Base-by-base conservation (phyloP, 768 basidiomycete species). In the Grammothele lineata region DNA sequence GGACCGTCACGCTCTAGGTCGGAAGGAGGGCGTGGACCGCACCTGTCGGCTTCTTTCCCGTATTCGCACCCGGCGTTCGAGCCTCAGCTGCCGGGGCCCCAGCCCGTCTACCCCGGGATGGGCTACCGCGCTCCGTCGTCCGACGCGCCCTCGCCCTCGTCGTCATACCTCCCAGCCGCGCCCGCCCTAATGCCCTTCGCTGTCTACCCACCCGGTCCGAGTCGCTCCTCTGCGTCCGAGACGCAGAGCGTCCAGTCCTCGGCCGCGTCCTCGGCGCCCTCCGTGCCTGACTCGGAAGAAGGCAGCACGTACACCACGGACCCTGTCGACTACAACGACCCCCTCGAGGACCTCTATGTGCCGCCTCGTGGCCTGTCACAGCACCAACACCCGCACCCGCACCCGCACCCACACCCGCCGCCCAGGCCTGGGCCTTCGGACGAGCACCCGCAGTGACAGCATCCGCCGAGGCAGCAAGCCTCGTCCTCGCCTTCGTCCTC, bases 201-300 rank as follows among this genome's bases (percentile, higher is more conserved):
- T 38, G 21, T 22, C 41, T 11, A 24, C n/a, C 15, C 15, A 18
- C 17, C 42, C 30, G 42, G 42, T 18, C 42, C 46, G 45, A 52
- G 46, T 43, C 46, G 43, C 17, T n/a, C 15, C 6, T 36, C 35
- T 14, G 18, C 35, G 15, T 36, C 35, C 12, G 46, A 41, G 5
- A 47, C 51, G 9, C 46, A 47, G 37, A 47, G 51, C 46, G 51
- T 52, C 18, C 51, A 47, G 25, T 52, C 48, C 9, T 50, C 51
- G n/a, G 38, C 47, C 24, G 40, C 51, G 25, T 47, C 51, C 8
- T 48, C 49, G n/a, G 49, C 49, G 33, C 43, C 49, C 23, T 50
- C 50, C 17, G 50, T 51, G 27, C 50, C 50, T 41, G 50, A 51
- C 27, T 43, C 45, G 3, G 50, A 51, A 17, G 50, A 51, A 18